Evolutionary conservation across 768 basidiomycete species (phyloP), one percentile per base, ranked within the genome.

Genomic region (Mycena alexandri): DNA sequence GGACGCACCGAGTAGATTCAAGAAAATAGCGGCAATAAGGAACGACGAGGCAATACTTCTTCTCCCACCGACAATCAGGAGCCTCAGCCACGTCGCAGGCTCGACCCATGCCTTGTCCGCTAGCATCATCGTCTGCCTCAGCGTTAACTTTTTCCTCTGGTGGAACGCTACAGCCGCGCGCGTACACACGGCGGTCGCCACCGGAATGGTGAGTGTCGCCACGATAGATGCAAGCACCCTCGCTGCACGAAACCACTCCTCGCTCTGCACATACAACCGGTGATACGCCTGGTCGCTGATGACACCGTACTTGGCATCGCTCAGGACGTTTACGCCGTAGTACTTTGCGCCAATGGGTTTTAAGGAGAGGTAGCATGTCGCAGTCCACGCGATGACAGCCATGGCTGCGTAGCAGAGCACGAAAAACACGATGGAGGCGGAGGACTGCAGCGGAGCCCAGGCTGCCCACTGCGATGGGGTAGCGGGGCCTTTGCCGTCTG

Each of bases 271-370:
- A 13, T 60, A 66, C 34, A 66, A 34, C 17, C 44, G 41, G 55
- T 65, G 63, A 34, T 48, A 65, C 36, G 46, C 36, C 50, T 53
- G 7, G 22, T 48, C 13, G 21, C 65, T 13, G 25, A 36, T 36
- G 38, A 24, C 59, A 38, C 65, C 56, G 51, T 53, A 58, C 11
- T 48, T 41, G 57, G 59, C 65, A 34, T 41, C 22, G 51, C 60
- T 60, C 33, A 66, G 57, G 22, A 44, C 58, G 33, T 29, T 22
- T 14, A 65, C 63, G 25, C 63, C 58, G 42, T 66, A 66, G 41
- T 60, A 51, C 33, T 66, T 59, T 36, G 52, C 57, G n/a, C 65
- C 65, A 36, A 66, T 66, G n/a, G 65, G 65, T 47, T 53, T 59
- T 50, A 44, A 50, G 16, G 65, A 57, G 41, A 66, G 58, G 48